Conservation (phyloP, 2,329 filamentous ascomycete species). For the Cordyceps cateniannulata region DNA sequence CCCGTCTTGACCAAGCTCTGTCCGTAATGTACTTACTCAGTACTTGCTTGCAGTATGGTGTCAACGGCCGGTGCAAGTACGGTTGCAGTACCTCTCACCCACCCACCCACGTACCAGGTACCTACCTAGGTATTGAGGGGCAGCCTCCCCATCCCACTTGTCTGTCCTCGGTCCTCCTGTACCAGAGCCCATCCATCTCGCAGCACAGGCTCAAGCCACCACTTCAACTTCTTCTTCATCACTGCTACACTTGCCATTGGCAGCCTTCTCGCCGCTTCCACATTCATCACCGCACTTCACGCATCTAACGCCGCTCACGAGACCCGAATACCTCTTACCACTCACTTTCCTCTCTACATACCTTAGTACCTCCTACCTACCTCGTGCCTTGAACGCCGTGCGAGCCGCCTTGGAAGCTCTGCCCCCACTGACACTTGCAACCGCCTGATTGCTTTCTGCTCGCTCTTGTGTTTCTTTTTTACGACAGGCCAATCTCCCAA, state of each 20-base stretch:
- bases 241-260: neutral
- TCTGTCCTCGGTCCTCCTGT: neutral
- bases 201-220: conserved; percentile 5
- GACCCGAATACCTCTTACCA: neutral
- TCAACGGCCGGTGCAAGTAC: too few relatives aligned
- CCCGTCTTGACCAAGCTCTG: too few relatives aligned
- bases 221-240: conserved; percentile 8
- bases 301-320: neutral
- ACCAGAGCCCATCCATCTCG: neutral
- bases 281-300: neutral
- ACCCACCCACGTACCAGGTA: neutral
- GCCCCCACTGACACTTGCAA: conserved; percentile 3
- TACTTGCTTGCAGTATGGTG: too few relatives aligned
- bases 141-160: neutral
- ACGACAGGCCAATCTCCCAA: neutral
- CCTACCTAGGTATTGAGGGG: neutral
- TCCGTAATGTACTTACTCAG: too few relatives aligned
- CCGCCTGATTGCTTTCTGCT: neutral
- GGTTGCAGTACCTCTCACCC: neutral
- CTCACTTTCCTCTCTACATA: conserved; percentile 6
- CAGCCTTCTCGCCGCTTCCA: neutral
- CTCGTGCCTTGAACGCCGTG: neutral
- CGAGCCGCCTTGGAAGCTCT: neutral
- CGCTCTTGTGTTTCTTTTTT: conserved; percentile 1
- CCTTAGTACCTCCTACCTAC: too few relatives aligned